These are phyloP conservation scores for Linnemannia elongata DNA, from an alignment of 192 early-diverging fungal genomes.

Conservation along the genomic window DNA sequence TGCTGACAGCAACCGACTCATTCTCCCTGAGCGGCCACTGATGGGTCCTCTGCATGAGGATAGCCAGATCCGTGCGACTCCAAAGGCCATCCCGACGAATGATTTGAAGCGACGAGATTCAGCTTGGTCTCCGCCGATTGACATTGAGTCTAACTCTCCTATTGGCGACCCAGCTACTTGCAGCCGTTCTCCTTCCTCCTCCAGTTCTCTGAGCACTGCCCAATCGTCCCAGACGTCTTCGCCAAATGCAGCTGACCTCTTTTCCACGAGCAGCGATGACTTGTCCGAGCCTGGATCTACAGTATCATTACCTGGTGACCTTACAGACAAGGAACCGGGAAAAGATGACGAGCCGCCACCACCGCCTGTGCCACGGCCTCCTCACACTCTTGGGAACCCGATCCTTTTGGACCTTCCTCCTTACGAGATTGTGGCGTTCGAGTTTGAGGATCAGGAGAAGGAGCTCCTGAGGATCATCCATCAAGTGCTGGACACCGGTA, in stretches of 20 bases:
- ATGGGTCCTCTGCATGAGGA: neutral
- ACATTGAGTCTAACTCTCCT: neutral
- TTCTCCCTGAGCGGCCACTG: neutral
- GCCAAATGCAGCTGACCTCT: neutral
- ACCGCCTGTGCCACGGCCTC: neutral
- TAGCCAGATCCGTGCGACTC: neutral
- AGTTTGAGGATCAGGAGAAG: constrained; percentile 35
- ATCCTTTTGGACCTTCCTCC: constrained; percentile 36
- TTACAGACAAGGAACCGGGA: neutral
- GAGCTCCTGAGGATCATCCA: constrained; percentile 32
- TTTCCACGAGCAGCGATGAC: constrained; percentile 13
- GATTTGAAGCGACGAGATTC: neutral
- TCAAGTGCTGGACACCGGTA: constrained; percentile 33
- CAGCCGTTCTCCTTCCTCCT: neutral
- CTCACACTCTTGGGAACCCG: constrained; percentile 28
- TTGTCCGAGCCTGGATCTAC: constrained; percentile 16
- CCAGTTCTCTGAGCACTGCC: neutral
- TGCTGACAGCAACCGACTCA: constrained; percentile 35
- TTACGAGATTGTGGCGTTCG: constrained; percentile 8
- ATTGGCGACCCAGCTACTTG: neutral
- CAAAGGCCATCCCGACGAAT: neutral
- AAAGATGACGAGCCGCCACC: neutral
- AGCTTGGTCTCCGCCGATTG: neutral
- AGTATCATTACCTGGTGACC: neutral
- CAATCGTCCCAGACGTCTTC: neutral